Evolutionary conservation across 345 rosid genomes (phyloP), one percentile per base, ranked within the genome.

Genomic region (Draba incana): DNA sequence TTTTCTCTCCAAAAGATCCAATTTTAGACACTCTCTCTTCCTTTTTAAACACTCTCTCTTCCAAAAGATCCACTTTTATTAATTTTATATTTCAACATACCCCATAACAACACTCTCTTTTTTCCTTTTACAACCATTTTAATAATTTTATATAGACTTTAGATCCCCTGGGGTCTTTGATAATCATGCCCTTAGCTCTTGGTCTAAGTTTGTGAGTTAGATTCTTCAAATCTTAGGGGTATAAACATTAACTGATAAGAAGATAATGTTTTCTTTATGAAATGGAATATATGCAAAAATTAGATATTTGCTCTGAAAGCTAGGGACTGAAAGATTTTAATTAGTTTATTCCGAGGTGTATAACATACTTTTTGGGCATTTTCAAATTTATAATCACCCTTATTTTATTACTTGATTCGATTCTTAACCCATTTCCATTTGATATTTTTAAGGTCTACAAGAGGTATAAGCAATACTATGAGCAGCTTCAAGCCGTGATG

Each of bases 401-500:
- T 50, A 52, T 44, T 24, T 44, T 45, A 35, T 23, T 23, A 10
- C 3, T 33, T 39, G 35, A 35, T 66, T 53, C 12, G 55, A 51
- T 24, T 60, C 63, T 74, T 13, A 74, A 63, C 9, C 15, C 33
- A 66, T 73, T 77, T 72, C 33, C 6, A 6, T 50, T 11, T 78
- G 59, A 68, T 56, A 4, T 58, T 24, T 50, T 37, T 10, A 72
- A 91, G 97, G 88, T 91, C 13, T 91, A 83, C 81, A 78, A 82
- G 73, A 85, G 91, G 80, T 91, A 91, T 80, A 88, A 84, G 81
- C 96, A 83, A 42, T 88, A 88, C 81, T 86, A 77, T 60, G 91
- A 88, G 71, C 97, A 91, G 70, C 83, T 91, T 79, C 89, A 91
- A 77, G 80, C 84, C 20, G 92, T 88, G 23, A 84, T 86, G 60